phyloP scores from a whole-genome alignment of 179 eudicot genomes.

The Carnegiea gigantea region DNA sequence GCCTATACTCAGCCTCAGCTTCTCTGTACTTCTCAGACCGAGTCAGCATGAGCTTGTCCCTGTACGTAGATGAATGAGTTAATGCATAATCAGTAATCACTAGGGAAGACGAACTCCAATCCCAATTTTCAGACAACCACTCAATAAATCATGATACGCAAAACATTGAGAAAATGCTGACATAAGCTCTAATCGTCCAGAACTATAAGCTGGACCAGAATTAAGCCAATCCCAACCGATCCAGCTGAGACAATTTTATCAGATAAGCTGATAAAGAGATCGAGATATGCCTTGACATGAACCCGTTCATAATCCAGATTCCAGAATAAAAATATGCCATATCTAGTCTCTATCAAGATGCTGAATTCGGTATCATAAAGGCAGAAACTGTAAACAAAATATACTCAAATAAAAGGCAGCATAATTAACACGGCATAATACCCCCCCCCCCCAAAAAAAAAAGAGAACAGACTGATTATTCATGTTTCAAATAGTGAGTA shows the following conservation, averaged over 20 bases:
- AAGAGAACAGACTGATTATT: not conserved
- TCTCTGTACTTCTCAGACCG: slow-evolving; percentile 79
- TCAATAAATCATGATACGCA: not conserved
- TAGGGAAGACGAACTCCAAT: not conserved
- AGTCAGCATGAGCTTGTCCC: slow-evolving; percentile 78
- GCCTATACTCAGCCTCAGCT: slow-evolving; percentile 76
- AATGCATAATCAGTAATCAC: slow-evolving; percentile 10
- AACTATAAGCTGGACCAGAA: not conserved
- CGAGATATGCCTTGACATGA: no score
- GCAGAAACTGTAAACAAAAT: no score
- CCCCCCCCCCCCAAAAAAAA: no score
- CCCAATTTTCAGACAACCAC: not conserved
- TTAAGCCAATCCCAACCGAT: not conserved
- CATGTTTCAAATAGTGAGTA: not conserved
- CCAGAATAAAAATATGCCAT: no score
- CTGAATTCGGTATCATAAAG: no score
- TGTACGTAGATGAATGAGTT: slow-evolving; percentile 26
- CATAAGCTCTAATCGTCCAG: not conserved
- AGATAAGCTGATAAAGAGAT: not conserved
- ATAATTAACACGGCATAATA: no score
- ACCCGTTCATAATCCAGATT: no score
- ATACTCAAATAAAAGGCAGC: no score
- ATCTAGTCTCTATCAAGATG: no score
- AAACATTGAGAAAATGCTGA: not conserved
- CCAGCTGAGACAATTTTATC: not conserved